Evolutionary conservation across 495 filamentous ascomycete species (phyloP), one percentile per base, ranked within the genome.

Genomic region (Penicillium simplicissimum): DNA sequence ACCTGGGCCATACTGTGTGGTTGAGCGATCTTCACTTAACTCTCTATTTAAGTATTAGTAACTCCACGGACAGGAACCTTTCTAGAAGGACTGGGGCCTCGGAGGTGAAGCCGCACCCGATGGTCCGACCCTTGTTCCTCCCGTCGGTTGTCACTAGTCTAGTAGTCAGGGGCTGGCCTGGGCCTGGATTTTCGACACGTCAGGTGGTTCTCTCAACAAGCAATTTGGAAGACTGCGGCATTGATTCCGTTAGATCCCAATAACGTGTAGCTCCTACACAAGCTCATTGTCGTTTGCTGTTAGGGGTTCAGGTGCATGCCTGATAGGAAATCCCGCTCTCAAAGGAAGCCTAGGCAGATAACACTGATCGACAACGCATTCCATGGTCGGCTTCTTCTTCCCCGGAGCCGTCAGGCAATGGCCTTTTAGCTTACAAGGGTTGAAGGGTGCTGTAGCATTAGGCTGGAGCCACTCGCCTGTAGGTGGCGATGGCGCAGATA

Each of bases 301-400:
- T 48, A 48, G 45, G 45, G 45, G 45, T 4, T 13, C 8, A 48
- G 43, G n/a, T 7, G 40, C n/a, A 19, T n/a, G 17, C 40, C 7
- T n/a, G n/a, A 19, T 43, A 1, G 8, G 8, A 19, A 19, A 19
- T 19, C n/a, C 8, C 8, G 40, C 40, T 19, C 8, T 7, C n/a
- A 43, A 21, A 21, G n/a, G 10, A 45, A 31, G 28, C 2, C 28
- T 6, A 31, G 28, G 42, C 17, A 4, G 42, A 45, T 45, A 9
- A 23, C 47, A 40, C 52, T 55, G 64, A 66, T 66, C 64, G 64
- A 33, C 60, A 42, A 52, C 47, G 54, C 51, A 61, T 47, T 47
- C 63, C 55, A 42, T 59, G 58, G 55, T 58, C 43, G 21, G 35
- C 33, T 21, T 43, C 33, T 15, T 38, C 34, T n/a, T 31, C 19